A percentile compares a stretch with the other conserved stretches of the same genome.
phyloP scores from a whole-genome alignment of 129 eudicot genomes.

The Tanacetum coccineum region DNA sequence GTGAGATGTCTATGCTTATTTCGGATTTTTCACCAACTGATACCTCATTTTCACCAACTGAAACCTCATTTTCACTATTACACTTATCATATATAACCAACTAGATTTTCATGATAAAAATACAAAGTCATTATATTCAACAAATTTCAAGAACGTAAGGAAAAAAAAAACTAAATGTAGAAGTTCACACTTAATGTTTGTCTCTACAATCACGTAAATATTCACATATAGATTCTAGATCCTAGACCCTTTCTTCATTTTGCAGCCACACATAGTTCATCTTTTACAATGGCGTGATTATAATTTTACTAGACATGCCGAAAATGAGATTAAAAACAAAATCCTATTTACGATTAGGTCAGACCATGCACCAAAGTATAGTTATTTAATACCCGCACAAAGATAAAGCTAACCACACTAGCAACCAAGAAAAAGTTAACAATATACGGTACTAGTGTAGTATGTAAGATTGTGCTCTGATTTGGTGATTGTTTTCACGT shows the following conservation, averaged over 20 bases:
- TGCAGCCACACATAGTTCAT: neutral
- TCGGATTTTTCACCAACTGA: too few relatives aligned
- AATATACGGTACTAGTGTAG: slow-evolving; percentile 8
- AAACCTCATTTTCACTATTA: too few relatives aligned
- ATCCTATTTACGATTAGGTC: neutral
- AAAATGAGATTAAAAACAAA: neutral
- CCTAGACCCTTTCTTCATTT: neutral
- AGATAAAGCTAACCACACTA: neutral
- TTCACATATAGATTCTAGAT: neutral
- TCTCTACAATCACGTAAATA: too few relatives aligned
- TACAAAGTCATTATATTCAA: too few relatives aligned
- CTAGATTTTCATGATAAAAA: too few relatives aligned
- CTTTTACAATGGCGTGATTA: neutral
- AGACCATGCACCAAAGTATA: neutral
- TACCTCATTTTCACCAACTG: too few relatives aligned
- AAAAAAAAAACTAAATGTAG: too few relatives aligned
- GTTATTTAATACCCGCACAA: neutral
- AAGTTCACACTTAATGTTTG: too few relatives aligned
- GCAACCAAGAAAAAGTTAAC: slow-evolving; percentile 27
- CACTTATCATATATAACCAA: too few relatives aligned
- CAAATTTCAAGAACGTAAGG: too few relatives aligned
- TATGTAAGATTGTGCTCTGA: slow-evolving; percentile 16
- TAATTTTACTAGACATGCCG: slow-evolving; percentile 6
- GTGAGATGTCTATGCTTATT: too few relatives aligned
- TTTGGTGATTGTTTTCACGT: slow-evolving; percentile 18